Percentiles rank a stretch among this genome's conserved stretches.
These are phyloP conservation scores for Peronospora destructor DNA, from an alignment of 352 stramenopile genomes.

Conservation along the genomic window DNA sequence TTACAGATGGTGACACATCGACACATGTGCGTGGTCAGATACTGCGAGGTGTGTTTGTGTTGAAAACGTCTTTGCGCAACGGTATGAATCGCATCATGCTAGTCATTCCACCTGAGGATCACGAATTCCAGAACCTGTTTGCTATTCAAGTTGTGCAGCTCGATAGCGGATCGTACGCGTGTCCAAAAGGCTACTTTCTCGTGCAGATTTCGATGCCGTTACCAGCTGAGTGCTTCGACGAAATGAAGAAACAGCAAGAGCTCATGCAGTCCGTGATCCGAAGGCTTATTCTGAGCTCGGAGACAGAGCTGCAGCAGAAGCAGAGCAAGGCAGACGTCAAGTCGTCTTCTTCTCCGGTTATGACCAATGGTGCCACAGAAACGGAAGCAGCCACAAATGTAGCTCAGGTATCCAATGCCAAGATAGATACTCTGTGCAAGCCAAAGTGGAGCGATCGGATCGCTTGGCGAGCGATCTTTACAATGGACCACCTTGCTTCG, in stretches of 20 bases:
- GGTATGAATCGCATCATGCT: constrained; percentile 51
- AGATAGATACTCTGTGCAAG: constrained; percentile 1
- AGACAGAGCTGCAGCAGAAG: constrained; percentile 13
- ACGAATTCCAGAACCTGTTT: constrained; percentile 44
- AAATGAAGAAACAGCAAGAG: constrained; percentile 28
- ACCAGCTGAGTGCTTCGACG: constrained; percentile 32
- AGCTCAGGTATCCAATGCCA: not conserved
- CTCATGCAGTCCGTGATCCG: constrained; percentile 38
- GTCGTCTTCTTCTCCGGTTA: not conserved
- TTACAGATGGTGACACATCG: not conserved
- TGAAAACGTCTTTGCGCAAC: constrained; percentile 35
- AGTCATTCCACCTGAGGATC: constrained; percentile 57
- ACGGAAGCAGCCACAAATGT: not conserved
- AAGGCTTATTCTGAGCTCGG: constrained; percentile 21
- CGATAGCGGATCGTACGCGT: constrained; percentile 56
- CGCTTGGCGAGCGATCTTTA: constrained; percentile 53
- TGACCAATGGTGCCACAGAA: not conserved
- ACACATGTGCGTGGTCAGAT: constrained; percentile 30
- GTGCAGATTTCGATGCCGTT: constrained; percentile 62
- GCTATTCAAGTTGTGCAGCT: constrained; percentile 71
- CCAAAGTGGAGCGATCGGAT: constrained; percentile 26
- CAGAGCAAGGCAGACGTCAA: constrained; percentile 3
- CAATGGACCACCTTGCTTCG: constrained; percentile 44
- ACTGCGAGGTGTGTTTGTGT: constrained; percentile 52
- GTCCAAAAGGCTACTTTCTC: constrained; percentile 47